Evolutionary conservation across 2,329 filamentous ascomycete genomes (phyloP), one percentile per base, ranked within the genome.

Genomic region (Pestalotiopsis sp.): DNA sequence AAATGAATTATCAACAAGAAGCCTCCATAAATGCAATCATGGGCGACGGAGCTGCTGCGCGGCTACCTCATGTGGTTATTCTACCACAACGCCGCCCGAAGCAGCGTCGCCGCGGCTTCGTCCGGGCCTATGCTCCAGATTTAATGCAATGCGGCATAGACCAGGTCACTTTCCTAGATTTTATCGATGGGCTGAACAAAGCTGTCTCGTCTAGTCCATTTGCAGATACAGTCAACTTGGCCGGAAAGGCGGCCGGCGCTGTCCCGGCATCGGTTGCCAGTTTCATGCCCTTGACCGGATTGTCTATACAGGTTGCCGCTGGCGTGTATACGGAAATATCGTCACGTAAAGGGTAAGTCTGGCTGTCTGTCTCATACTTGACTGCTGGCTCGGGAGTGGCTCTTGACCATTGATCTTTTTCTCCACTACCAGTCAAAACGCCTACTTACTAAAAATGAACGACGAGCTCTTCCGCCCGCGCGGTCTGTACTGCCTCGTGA

Each of bases 81-180:
- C 23, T 76, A 39, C 73, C 73, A 13, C 73, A 76, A 58, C 69
- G 74, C 17, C 72, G 73, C 17, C 74, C 74, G 4, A 70, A 73
- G 41, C 58, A 69, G 13, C 72, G 74, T 20, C 59, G 61, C 2
- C 70, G 74, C 4, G 75, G 75, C 9, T 76, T 76, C 66, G 69
- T 76, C 39, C 69, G 72, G 36, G 75, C 75, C 1, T 76, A 76
- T 49, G 72, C 73, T 17, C 75, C 75, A 1, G 72, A 72, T 49
- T 62, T 76, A 4, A 65, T 68, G 56, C 36, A 60, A 5, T 73
- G 69, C 56, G 74, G 72, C 36, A 74, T 76, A n/a, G 74, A 75
- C 61, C 66, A 73, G 58, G 20, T 36, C 0, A 74, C 69, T 1
- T 76, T 75, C 36, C 69, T 75, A 68, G 66, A 60, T 4, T 75